Evolutionary conservation across 805 yeast species (phyloP).

Genomic region (Torulaspora indica): DNA sequence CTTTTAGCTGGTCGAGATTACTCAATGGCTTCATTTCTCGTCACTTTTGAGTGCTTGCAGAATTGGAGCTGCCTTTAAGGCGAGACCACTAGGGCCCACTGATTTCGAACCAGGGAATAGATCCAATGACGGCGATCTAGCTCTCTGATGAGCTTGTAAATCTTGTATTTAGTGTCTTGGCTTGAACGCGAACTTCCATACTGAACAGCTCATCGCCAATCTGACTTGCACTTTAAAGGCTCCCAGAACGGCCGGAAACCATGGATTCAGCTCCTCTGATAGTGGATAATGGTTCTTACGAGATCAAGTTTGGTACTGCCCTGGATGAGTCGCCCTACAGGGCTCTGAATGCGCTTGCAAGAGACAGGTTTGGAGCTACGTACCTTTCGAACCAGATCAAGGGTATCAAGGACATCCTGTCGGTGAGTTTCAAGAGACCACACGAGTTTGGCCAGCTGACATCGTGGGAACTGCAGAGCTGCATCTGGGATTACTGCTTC

Average conservation of each 20-base stretch:
- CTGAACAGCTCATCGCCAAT: constrained; percentile 1
- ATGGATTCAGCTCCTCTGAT: constrained; percentile 42
- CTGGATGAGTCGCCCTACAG: constrained; percentile 40
- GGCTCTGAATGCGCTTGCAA: constrained; percentile 65
- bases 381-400: constrained; percentile 68
- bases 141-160: too few relatives aligned
- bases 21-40: neutral
- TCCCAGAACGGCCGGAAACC: neutral
- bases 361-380: constrained; percentile 68
- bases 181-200: neutral
- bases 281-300: constrained; percentile 87
- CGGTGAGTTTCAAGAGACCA: constrained; percentile 72
- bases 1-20: neutral
- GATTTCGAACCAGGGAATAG: too few relatives aligned
- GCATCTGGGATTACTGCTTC: constrained; percentile 83
- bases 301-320: constrained; percentile 61
- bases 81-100: too few relatives aligned
- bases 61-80: too few relatives aligned
- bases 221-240: neutral
- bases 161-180: neutral
- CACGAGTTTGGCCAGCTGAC: constrained; percentile 82
- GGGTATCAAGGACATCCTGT: constrained; percentile 66
- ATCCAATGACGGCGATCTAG: too few relatives aligned
- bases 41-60: neutral
- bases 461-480: constrained; percentile 87